phyloP scores from a whole-genome alignment of 768 basidiomycete species.

The Jaapia argillacea region DNA sequence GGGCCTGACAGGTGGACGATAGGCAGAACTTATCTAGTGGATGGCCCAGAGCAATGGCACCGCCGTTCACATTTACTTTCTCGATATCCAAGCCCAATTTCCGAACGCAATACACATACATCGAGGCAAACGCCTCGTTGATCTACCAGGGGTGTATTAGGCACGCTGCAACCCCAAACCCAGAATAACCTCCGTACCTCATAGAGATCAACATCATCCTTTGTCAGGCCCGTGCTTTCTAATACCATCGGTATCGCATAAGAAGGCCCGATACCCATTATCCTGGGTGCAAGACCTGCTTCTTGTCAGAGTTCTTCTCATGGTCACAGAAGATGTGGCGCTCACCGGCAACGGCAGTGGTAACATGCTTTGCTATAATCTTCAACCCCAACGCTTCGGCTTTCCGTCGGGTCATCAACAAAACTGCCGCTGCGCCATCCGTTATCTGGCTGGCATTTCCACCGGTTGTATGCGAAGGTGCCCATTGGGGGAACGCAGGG shows the following conservation, averaged over 20 bases:
- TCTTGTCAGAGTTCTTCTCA: not conserved
- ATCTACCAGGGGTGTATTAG: conserved; percentile 42
- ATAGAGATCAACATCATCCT: conserved; percentile 68
- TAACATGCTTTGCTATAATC: conserved; percentile 71
- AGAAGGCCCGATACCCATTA: conserved; percentile 85
- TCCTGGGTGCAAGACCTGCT: conserved; percentile 60
- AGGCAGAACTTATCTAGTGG: conserved; percentile 56
- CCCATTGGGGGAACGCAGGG: conserved; percentile 80
- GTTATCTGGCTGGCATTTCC: conserved; percentile 84
- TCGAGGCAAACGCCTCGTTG: conserved; percentile 88
- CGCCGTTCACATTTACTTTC: conserved; percentile 84
- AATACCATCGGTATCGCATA: conserved; percentile 78
- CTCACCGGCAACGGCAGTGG: conserved; percentile 59
- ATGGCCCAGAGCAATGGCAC: conserved; percentile 82
- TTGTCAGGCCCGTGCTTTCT: conserved; percentile 50
- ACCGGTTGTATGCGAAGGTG: conserved; percentile 61
- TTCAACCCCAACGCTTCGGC: conserved; percentile 66
- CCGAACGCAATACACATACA: conserved; percentile 66
- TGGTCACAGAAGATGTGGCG: not conserved
- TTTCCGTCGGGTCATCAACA: conserved; percentile 73
- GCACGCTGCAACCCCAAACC: not conserved
- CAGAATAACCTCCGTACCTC: conserved; percentile 37
- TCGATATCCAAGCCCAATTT: conserved; percentile 49
- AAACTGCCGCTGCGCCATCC: conserved; percentile 72
- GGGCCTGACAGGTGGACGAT: not conserved